Evolutionary conservation across 768 basidiomycete species (phyloP).

Genomic region (Serendipita vermifera): DNA sequence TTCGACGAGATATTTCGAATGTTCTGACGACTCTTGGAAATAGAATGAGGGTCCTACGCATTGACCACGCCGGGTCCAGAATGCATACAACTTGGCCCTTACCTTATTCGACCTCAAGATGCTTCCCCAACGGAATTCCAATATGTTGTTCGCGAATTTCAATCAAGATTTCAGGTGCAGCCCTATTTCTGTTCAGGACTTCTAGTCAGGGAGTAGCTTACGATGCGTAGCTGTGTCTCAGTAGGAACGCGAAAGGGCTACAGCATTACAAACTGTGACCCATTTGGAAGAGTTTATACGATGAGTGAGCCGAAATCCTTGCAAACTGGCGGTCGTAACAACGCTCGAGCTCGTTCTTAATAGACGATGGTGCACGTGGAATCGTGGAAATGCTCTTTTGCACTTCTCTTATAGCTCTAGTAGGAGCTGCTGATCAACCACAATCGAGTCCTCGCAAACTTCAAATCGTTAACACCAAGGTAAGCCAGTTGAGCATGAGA

Average conservation of each 20-base stretch:
- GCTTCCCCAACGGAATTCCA: constrained; percentile 20
- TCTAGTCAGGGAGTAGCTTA: too few species aligned
- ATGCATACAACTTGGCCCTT: neutral
- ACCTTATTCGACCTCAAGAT: neutral
- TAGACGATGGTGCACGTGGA: constrained; percentile 86
- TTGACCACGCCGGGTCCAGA: too few species aligned
- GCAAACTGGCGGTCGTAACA: neutral
- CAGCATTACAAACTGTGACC: constrained; percentile 95
- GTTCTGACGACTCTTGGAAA: neutral
- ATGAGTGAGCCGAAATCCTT: constrained; percentile 58
- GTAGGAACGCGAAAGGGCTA: constrained; percentile 94
- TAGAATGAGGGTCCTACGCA: neutral
- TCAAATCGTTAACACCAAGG: constrained; percentile 98
- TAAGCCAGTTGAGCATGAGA: constrained; percentile 24
- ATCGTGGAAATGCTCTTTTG: constrained; percentile 99
- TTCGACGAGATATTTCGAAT: too few species aligned
- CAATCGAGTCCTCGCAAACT: constrained; percentile 82
- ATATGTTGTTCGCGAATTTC: constrained; percentile 81
- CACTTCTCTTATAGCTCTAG: constrained; percentile 92
- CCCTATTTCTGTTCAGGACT: too few species aligned
- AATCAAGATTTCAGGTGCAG: constrained; percentile 93
- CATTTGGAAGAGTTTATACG: constrained; percentile 90
- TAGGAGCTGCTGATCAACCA: constrained; percentile 89
- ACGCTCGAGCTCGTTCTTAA: neutral
- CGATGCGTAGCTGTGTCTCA: constrained; percentile 63